These are phyloP conservation scores for Ramichloridium luteum DNA, from an alignment of 2,329 filamentous ascomycete genomes.

Conservation along the genomic window DNA sequence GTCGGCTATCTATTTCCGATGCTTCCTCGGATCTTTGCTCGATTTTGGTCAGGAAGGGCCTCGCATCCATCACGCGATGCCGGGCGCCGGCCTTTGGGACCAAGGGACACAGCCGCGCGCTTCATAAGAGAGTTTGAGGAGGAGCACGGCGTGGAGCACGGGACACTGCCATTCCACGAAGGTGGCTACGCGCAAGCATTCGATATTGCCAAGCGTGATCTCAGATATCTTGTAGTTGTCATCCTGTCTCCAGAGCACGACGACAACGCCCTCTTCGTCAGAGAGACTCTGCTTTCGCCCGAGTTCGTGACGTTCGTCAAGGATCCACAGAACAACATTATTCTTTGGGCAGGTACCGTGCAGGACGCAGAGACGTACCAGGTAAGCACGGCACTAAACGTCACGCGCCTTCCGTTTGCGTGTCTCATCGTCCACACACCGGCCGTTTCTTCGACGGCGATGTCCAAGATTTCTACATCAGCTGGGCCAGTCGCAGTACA, in stretches of 20 bases:
- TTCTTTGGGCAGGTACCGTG: constrained; percentile 88
- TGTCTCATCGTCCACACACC: constrained; percentile 80
- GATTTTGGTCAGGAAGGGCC: constrained; percentile 42
- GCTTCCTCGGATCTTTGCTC: constrained; percentile 51
- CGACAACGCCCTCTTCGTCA: constrained; percentile 70
- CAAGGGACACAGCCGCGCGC: constrained; percentile 74
- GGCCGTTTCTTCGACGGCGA: constrained; percentile 67
- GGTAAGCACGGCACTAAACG: constrained; percentile 73
- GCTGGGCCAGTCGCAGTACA: constrained; percentile 57
- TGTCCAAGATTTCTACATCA: constrained; percentile 78
- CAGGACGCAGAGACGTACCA: constrained; percentile 91
- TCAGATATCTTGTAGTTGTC: constrained; percentile 83
- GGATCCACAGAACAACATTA: constrained; percentile 62
- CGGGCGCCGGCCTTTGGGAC: constrained; percentile 58
- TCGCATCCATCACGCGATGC: constrained; percentile 49
- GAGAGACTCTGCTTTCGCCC: constrained; percentile 65
- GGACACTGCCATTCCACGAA: constrained; percentile 66
- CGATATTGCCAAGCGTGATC: constrained; percentile 76
- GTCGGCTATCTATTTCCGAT: constrained; percentile 71
- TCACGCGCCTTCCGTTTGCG: constrained; percentile 86
- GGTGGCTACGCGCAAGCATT: constrained; percentile 85
- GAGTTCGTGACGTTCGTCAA: constrained; percentile 65
- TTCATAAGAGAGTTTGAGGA: constrained; percentile 93
- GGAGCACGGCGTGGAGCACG: constrained; percentile 56
- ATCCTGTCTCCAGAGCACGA: constrained; percentile 90